Evolutionary conservation across 2,329 filamentous ascomycete genomes (phyloP).

Genomic region (Aspergillus transmontanensis): DNA sequence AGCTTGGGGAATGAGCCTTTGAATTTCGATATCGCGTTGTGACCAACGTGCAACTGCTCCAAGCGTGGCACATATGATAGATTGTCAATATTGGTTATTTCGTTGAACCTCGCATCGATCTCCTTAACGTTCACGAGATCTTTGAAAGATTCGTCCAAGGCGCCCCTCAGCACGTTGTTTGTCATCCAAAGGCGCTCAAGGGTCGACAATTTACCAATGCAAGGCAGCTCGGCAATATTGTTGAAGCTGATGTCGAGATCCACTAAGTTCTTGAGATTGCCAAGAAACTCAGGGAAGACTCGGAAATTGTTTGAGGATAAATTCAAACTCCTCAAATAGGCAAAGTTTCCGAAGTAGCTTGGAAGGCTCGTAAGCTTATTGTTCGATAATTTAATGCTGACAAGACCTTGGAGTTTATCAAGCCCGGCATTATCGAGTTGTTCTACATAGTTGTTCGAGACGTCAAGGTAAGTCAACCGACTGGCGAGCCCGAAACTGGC

Average conservation of each 20-base stretch:
- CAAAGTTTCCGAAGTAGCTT: slow-evolving; percentile 78
- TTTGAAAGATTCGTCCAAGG: slow-evolving; percentile 72
- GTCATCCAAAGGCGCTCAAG: slow-evolving; percentile 92
- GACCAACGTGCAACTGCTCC: slow-evolving; percentile 85
- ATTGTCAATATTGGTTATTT: slow-evolving; percentile 83
- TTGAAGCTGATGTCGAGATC: slow-evolving; percentile 98
- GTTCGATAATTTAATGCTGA: slow-evolving; percentile 91
- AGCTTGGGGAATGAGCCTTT: slow-evolving; percentile 85
- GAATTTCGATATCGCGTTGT: slow-evolving; percentile 90
- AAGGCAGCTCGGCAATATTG: slow-evolving; percentile 75
- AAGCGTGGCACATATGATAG: slow-evolving; percentile 81
- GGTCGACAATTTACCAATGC: slow-evolving; percentile 75
- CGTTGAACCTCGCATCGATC: slow-evolving; percentile 92
- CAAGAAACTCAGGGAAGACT: slow-evolving; percentile 82
- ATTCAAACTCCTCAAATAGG: slow-evolving; percentile 78
- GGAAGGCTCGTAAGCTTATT: slow-evolving; percentile 83
- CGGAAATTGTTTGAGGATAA: slow-evolving; percentile 91
- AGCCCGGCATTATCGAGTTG: slow-evolving; percentile 84
- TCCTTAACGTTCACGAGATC: slow-evolving; percentile 79
- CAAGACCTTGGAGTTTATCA: slow-evolving; percentile 70
- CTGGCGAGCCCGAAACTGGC: slow-evolving; percentile 79
- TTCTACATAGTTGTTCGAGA: slow-evolving; percentile 92
- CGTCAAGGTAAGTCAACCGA: slow-evolving; percentile 83
- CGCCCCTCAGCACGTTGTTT: slow-evolving; percentile 82
- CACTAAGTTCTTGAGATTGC: slow-evolving; percentile 77